Evolutionary conservation across 2,329 filamentous ascomycete species (phyloP).

Genomic region (Aureobasidium vineae): DNA sequence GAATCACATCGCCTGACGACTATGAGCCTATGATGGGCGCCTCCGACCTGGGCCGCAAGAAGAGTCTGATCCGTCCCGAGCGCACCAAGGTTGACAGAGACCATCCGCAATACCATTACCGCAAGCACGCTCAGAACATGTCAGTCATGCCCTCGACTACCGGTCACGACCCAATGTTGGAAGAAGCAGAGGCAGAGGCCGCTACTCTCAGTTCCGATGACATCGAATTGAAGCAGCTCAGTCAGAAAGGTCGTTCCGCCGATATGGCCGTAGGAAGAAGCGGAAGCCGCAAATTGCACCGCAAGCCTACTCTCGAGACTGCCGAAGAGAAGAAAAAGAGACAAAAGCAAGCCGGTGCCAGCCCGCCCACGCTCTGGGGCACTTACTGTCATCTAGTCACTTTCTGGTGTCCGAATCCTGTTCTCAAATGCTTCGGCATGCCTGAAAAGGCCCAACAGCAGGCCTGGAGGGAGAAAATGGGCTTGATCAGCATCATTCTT

Average conservation of each 20-base stretch:
- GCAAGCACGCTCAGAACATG: conserved; percentile 93
- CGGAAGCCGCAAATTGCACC: conserved; percentile 44
- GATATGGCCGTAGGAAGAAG: conserved; percentile 24
- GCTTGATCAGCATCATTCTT: conserved; percentile 89
- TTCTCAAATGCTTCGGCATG: conserved; percentile 83
- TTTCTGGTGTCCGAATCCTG: conserved; percentile 87
- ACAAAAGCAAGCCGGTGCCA: conserved; percentile 62
- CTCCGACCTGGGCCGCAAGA: conserved; percentile 65
- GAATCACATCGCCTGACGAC: conserved; percentile 41
- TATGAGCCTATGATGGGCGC: conserved; percentile 51
- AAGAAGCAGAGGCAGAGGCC: conserved; percentile 51
- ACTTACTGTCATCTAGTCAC: conserved; percentile 92
- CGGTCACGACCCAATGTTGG: conserved; percentile 82
- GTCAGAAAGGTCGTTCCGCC: conserved; percentile 36
- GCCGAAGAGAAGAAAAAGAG: conserved; percentile 59
- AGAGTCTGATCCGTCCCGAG: conserved; percentile 86
- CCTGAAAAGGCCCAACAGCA: conserved; percentile 80
- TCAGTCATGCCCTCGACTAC: conserved; percentile 84
- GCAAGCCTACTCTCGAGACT: conserved; percentile 55
- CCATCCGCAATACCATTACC: conserved; percentile 94
- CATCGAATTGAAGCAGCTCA: conserved; percentile 54
- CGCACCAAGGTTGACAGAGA: conserved; percentile 78
- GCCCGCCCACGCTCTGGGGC: conserved; percentile 87
- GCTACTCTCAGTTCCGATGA: conserved; percentile 63
- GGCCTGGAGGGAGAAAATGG: conserved; percentile 98